Base-by-base conservation (phyloP, 495 filamentous ascomycete species). In the Aspergillus hancockii region DNA sequence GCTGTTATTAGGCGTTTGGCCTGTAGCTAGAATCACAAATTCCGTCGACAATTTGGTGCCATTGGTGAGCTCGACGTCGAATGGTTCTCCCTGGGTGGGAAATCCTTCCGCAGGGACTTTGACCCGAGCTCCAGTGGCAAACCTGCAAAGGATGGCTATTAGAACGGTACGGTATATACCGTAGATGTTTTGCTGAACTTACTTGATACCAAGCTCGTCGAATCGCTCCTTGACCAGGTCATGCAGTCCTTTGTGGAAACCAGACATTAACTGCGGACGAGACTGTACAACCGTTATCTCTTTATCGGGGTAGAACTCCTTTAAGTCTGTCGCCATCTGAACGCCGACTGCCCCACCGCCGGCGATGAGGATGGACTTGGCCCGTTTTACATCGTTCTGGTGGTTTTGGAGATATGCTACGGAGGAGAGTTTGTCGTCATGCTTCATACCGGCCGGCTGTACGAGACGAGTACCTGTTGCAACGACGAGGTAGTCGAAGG, bases 301-400 rank as follows among this genome's bases (percentile, higher is more conserved):
- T 69, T 87, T 87, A 0, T 83, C 80, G 0, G 81, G 82, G 57
- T 83, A 85, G 19, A 72, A 71, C 19, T 76, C 78, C 70, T 86
- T 87, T 45, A 85, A 70, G 62, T 88, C 85, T 5, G 79, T 77
- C 0, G 84, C 83, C 65, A 86, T 69, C 68, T 88, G 81, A 0
- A 88, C 78, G 1, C 85, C 85, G 0, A 85, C 83, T 5, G 85
- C 82, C 1, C 85, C 85, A 1, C 82, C 85, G 3, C 85, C 85
- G 1, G 86, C 77, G 19, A 88, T 76, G 6, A 82, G 71, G 52
- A 88, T 76, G 0, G 75, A 77, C 23, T 74, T 63, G 2, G 80
- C 64, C 6, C 57, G 41, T 52, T 76, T 71, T 2, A 75, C 64
- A 23, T 67, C 64, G 1, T 59, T 62, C 52, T 78, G 75, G 58